Evolutionary conservation across 768 basidiomycete species (phyloP), one percentile per base, ranked within the genome.

Genomic region (Amanita pseudoporphyria): DNA sequence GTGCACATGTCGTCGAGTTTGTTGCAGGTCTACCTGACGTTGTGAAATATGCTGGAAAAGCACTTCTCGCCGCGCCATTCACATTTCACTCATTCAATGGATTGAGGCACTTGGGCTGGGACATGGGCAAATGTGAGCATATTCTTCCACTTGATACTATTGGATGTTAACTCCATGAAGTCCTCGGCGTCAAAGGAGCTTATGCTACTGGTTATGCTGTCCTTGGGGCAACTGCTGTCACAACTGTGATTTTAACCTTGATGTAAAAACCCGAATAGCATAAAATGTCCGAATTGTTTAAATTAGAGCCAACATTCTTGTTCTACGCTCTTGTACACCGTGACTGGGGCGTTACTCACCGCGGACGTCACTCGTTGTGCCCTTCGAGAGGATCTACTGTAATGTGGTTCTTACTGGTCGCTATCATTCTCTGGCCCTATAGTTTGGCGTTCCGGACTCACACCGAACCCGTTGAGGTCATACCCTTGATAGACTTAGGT

Each of bases 71-170:
- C 10, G 74, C 78, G 3, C 90, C 94, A 1, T 95, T 96, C 65
- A 78, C 88, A 13, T 97, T 84, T 79, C 95, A 98, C 69, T 77
- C 79, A 6, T 73, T 81, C 66, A 97, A 97, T 66, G 95, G 95
- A 3, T 53, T 97, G 53, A 79, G 95, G 36, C 95, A 98, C 72
- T 69, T 98, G 58, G 64, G 67, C 30, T 98, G 95, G 95, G 95
- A 97, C 68, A 66, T 77, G 62, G 82, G 83, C 52, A 86, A 84
- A 73, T 84, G 95, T 97, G 59, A 57, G 93, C 80, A 24, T 35
- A 14, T 6, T 38, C 26, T 48, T n/a, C 22, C 53, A 46, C 21
- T 41, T 47, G 26, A 5, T n/a, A 9, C 22, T 10, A 19, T n/a
- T 40, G 51, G 16, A 35, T 36, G 22, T 50, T 51, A 16, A 35